Percentiles rank a stretch among this genome's conserved stretches.
Evolutionary conservation across 2,329 filamentous ascomycete genomes (phyloP).

Genomic region (Xylariomycetidae sp.): DNA sequence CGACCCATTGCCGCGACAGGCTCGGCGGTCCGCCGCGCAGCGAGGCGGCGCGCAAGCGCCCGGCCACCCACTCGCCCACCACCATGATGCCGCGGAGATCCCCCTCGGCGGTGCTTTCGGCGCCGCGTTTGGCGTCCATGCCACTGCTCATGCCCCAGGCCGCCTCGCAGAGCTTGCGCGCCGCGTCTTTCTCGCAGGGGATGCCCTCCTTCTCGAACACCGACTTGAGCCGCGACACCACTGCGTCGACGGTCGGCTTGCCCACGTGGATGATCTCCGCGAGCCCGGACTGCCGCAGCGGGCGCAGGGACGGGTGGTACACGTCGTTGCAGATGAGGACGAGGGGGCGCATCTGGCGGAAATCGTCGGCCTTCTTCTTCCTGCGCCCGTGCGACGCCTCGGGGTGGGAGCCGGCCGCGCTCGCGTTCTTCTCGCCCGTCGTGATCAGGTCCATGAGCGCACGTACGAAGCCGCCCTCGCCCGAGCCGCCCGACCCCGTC

Average conservation of each 20-base stretch:
- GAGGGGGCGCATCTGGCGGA: conserved; percentile 78
- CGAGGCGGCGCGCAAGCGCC: conserved; percentile 53
- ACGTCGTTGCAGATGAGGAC: conserved; percentile 97
- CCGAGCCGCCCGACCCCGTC: conserved; percentile 65
- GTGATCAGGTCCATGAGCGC: conserved; percentile 86
- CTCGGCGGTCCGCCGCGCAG: conserved; percentile 34
- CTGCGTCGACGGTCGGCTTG: conserved; percentile 79
- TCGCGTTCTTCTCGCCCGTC: conserved; percentile 74
- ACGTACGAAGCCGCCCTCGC: conserved; percentile 92
- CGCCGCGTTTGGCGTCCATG: conserved; percentile 62
- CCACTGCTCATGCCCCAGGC: conserved; percentile 73
- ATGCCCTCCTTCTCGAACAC: conserved; percentile 90
- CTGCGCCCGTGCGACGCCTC: conserved; percentile 33
- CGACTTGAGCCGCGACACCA: conserved; percentile 71
- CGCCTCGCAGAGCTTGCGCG: conserved; percentile 75
- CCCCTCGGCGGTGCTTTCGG: conserved; percentile 61
- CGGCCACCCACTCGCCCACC: conserved; percentile 79
- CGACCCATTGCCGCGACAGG: conserved; percentile 71
- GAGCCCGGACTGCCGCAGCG: conserved; percentile 73
- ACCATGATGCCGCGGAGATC: conserved; percentile 82
- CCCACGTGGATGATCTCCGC: conserved; percentile 91
- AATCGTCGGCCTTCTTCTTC: conserved; percentile 78
- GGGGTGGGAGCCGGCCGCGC: conserved; percentile 24
- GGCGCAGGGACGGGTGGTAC: conserved; percentile 83
- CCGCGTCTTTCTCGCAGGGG: conserved; percentile 80